Evolutionary conservation across 805 yeast species (phyloP).

Genomic region (Wickerhamomyces ciferrii): DNA sequence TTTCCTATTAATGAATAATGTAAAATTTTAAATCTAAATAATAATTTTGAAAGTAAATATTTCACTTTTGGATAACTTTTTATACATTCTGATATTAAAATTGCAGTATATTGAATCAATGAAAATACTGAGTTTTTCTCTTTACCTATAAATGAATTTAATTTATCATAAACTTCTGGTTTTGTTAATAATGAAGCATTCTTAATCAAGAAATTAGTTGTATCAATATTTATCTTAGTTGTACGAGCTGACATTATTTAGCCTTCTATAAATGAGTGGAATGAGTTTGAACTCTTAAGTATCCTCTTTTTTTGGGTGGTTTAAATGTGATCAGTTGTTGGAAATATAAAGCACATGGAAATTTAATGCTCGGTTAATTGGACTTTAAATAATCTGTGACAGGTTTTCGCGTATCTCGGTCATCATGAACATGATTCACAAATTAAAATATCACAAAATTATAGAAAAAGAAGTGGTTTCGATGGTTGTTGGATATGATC

Average conservation of each 20-base stretch:
- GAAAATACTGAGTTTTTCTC: conserved; percentile 12
- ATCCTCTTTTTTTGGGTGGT: no score
- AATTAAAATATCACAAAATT: no score
- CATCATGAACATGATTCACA: no score
- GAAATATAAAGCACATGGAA: no score
- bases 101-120: conserved; percentile 9
- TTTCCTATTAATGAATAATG: no score
- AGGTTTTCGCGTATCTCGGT: neutral
- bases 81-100: conserved; percentile 11
- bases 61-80: conserved; percentile 13
- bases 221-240: neutral
- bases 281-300: no score
- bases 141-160: conserved; percentile 6
- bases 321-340: no score
- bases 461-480: no score
- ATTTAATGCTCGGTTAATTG: neutral
- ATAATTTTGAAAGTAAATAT: conserved; percentile 4
- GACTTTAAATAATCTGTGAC: neutral
- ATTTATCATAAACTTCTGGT: conserved; percentile 1
- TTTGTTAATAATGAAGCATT: neutral
- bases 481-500: no score
- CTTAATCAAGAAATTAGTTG: neutral
- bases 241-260: no score
- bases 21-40: conserved; percentile 4
- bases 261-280: no score